phyloP scores from a whole-genome alignment of 345 rosid genomes.

The Citrus unshiu region DNA sequence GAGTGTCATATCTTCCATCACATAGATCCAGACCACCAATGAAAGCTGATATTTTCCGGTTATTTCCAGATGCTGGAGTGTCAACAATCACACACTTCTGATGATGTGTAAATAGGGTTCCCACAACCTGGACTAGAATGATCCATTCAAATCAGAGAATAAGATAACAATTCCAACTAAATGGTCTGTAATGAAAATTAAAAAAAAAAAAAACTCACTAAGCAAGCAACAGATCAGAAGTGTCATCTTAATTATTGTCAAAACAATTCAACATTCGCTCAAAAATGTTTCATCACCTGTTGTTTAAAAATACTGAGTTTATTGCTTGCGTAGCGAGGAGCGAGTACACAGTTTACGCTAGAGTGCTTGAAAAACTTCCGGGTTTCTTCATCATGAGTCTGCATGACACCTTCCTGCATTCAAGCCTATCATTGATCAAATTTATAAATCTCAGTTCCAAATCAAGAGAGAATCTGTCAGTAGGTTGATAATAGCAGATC shows the following conservation, averaged over 20 bases:
- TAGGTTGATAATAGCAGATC: neutral
- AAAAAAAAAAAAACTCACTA: neutral
- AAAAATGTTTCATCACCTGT: constrained; percentile 41
- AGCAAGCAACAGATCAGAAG: neutral
- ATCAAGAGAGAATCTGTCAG: neutral
- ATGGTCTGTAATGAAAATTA: neutral
- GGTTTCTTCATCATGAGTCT: constrained; percentile 78
- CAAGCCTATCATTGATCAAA: constrained; percentile 11
- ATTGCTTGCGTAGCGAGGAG: constrained; percentile 70
- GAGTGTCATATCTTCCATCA: constrained; percentile 81
- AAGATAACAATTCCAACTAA: constrained; percentile 7
- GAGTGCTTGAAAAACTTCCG: constrained; percentile 56
- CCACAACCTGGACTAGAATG: constrained; percentile 67
- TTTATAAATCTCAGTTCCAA: neutral
- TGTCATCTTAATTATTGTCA: neutral
- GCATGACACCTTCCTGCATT: constrained; percentile 68
- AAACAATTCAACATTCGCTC: neutral
- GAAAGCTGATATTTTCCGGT: constrained; percentile 61
- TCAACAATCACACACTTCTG: constrained; percentile 69
- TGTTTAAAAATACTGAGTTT: constrained; percentile 73
- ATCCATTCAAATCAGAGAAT: constrained; percentile 15
- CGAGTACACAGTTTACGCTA: constrained; percentile 56
- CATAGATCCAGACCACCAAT: constrained; percentile 71
- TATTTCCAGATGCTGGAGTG: constrained; percentile 51
- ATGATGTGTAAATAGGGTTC: constrained; percentile 73